These are phyloP conservation scores for Penicillium nucicola DNA, from an alignment of 495 filamentous ascomycete species.

Conservation along the genomic window DNA sequence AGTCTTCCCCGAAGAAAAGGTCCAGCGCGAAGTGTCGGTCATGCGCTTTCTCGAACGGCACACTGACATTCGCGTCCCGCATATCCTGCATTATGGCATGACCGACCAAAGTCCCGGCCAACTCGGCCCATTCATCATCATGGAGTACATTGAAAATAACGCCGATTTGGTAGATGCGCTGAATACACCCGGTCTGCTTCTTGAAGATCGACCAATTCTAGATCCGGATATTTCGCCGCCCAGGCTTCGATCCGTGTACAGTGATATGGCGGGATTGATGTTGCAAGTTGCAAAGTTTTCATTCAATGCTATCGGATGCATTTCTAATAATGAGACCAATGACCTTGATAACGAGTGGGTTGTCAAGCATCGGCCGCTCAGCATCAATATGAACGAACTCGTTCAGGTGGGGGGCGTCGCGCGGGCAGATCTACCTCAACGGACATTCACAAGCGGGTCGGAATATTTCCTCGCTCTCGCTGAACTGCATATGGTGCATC, in stretches of 20 bases:
- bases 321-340: neutral
- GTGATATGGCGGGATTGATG: slow-evolving; percentile 19
- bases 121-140: slow-evolving; percentile 45
- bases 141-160: slow-evolving; percentile 35
- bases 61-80: slow-evolving; percentile 39
- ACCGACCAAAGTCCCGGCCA: slow-evolving; percentile 15
- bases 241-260: neutral
- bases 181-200: slow-evolving; percentile 12
- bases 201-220: slow-evolving; percentile 17
- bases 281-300: neutral
- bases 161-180: slow-evolving; percentile 28
- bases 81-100: slow-evolving; percentile 27
- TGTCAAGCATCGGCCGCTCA: slow-evolving; percentile 17
- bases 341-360: slow-evolving; percentile 12
- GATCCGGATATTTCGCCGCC: neutral
- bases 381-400: slow-evolving; percentile 29
- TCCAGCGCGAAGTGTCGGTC: slow-evolving; percentile 33
- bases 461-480: slow-evolving; percentile 37
- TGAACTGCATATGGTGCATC: slow-evolving; percentile 38
- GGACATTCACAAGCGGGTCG: slow-evolving; percentile 18
- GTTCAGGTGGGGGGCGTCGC: slow-evolving; percentile 9
- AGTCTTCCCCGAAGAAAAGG: slow-evolving; percentile 34
- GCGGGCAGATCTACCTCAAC: slow-evolving; percentile 1
- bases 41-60: slow-evolving; percentile 36
- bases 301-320: neutral